These are phyloP conservation scores for Colletotrichum spinosum DNA, from an alignment of 2,329 filamentous ascomycete species.

Conservation along the genomic window DNA sequence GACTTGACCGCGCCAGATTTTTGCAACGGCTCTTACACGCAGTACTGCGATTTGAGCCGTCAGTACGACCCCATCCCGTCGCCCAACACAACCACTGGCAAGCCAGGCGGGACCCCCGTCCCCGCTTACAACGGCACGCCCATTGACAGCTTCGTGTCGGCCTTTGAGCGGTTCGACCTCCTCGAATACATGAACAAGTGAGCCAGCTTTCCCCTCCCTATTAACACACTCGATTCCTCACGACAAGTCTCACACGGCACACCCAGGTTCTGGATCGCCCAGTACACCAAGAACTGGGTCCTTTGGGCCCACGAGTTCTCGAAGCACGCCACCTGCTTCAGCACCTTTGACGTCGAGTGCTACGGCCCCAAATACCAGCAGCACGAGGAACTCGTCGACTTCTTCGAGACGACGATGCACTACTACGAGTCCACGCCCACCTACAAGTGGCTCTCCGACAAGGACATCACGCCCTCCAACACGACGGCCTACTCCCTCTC, in stretches of 20 bases:
- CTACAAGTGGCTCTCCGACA: constrained; percentile 67
- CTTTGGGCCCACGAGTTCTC: constrained; percentile 77
- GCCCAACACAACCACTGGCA: constrained; percentile 73
- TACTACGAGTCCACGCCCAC: constrained; percentile 71
- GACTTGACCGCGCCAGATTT: constrained; percentile 48
- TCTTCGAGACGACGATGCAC: constrained; percentile 69
- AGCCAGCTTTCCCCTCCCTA: neutral
- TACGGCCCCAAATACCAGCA: constrained; percentile 68
- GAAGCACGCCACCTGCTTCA: constrained; percentile 77
- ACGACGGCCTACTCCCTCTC: constrained; percentile 65
- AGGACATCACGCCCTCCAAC: constrained; percentile 69
- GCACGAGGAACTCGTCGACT: constrained; percentile 72
- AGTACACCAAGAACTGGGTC: constrained; percentile 64
- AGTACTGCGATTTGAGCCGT: constrained; percentile 74
- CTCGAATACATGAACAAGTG: constrained; percentile 73
- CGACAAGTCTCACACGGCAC: constrained; percentile 40
- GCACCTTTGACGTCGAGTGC: constrained; percentile 73
- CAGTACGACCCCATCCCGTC: constrained; percentile 73
- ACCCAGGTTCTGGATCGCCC: constrained; percentile 65
- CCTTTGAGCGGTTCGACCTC: constrained; percentile 69
- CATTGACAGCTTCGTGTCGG: constrained; percentile 68
- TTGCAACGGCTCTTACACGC: constrained; percentile 67
- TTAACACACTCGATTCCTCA: neutral
- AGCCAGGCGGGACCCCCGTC: constrained; percentile 63
- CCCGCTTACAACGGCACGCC: constrained; percentile 68